phyloP scores from a whole-genome alignment of 2,329 filamentous ascomycete species.

The Trichoderma sp. region DNA sequence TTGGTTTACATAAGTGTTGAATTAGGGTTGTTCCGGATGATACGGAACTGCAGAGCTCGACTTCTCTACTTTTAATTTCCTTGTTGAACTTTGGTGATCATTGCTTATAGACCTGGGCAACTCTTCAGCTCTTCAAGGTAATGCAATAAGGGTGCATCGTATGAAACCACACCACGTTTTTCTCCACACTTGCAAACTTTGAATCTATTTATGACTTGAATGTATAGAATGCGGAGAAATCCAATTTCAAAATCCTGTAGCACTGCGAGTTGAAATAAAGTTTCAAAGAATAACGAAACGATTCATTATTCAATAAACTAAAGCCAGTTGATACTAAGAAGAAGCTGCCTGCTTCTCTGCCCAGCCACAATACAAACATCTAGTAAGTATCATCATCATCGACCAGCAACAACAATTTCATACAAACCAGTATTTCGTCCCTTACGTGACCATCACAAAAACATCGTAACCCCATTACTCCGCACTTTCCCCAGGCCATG shows the following conservation, averaged over 20 bases:
- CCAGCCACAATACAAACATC: background rate
- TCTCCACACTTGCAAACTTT: slow-evolving; percentile 5
- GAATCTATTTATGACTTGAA: slow-evolving; percentile 6
- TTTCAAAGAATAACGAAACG: background rate
- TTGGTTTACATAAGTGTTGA: background rate
- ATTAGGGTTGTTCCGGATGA: background rate
- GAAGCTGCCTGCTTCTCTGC: background rate
- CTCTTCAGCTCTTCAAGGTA: slow-evolving; percentile 4
- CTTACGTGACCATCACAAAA: too few species aligned
- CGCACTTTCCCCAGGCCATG: slow-evolving; percentile 8
- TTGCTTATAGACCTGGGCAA: background rate
- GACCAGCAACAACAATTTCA: too few species aligned
- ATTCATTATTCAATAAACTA: too few species aligned
- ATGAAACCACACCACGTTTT: slow-evolving; percentile 21
- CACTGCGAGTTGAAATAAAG: too few species aligned
- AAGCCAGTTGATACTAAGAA: background rate
- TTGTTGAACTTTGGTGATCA: background rate
- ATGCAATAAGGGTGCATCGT: slow-evolving; percentile 18
- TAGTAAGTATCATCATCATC: background rate
- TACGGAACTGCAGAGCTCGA: background rate
- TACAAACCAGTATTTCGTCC: too few species aligned
- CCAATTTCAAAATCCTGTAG: background rate
- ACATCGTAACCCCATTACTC: background rate
- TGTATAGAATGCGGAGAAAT: background rate
- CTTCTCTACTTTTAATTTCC: too few species aligned